Evolutionary conservation across 2,329 filamentous ascomycete species (phyloP).

Genomic region (Neurospora sp.): DNA sequence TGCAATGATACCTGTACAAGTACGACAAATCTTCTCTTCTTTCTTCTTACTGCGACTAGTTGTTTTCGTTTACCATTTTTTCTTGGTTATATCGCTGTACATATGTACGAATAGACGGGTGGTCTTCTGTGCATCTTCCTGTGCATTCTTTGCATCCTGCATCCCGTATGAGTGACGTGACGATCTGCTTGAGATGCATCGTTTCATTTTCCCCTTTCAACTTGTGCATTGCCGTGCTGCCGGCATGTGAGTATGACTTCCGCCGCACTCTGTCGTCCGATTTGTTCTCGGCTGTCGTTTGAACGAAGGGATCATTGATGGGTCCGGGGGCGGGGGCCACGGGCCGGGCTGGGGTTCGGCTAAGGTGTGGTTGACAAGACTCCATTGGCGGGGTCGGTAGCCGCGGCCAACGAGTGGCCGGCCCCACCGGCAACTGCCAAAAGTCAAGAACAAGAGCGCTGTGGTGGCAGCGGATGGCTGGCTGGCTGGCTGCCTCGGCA

Average conservation of each 20-base stretch:
- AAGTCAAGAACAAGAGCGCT: not conserved
- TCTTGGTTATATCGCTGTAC: not conserved
- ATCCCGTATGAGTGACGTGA: not conserved
- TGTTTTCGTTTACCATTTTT: not conserved
- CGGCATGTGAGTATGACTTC: not conserved
- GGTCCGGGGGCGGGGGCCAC: not conserved
- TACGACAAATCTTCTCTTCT: not conserved
- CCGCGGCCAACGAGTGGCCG: not conserved
- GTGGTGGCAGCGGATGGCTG: not conserved
- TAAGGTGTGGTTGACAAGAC: not conserved
- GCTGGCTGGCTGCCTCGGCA: slow-evolving; percentile 9
- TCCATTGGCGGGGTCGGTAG: not conserved
- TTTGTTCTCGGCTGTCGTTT: not conserved
- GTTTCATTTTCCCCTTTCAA: not conserved
- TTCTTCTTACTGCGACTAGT: not conserved
- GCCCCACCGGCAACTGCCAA: not conserved
- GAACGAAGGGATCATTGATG: not conserved
- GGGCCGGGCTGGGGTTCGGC: not conserved
- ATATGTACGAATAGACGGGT: not conserved
- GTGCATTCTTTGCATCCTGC: not conserved
- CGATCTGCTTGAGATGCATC: not conserved
- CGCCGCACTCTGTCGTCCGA: not conserved
- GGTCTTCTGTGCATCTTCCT: not conserved
- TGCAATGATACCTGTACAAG: not conserved
- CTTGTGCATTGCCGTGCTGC: not conserved